A percentile compares a stretch with the other conserved stretches of the same genome.
Evolutionary conservation across 805 yeast species (phyloP).

Genomic region (Yarrowia osloensis): DNA sequence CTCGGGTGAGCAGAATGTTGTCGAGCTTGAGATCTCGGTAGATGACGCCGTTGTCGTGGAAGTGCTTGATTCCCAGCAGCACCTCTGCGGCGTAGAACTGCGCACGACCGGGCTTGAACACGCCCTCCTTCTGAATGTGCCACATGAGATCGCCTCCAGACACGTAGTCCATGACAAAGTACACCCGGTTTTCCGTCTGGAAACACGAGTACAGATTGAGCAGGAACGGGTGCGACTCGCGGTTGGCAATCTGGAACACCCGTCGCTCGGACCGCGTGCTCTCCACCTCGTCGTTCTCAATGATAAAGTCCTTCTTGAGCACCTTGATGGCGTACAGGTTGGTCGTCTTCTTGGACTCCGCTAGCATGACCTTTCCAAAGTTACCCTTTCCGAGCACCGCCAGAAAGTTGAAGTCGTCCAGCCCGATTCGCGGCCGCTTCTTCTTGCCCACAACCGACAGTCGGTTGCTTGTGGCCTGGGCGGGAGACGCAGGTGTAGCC

Average conservation of each 20-base stretch:
- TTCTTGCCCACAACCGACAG: background rate
- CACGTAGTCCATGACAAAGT: conserved; percentile 97
- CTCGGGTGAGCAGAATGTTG: conserved; percentile 82
- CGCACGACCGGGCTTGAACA: conserved; percentile 87
- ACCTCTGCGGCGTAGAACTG: conserved; percentile 98
- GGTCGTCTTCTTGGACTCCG: conserved; percentile 82
- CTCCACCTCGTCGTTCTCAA: conserved; percentile 94
- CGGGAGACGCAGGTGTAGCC: background rate
- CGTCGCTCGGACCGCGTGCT: conserved; percentile 93
- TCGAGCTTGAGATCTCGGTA: conserved; percentile 96
- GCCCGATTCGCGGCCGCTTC: conserved; percentile 55
- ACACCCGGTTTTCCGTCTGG: conserved; percentile 96
- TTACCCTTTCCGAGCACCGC: conserved; percentile 98
- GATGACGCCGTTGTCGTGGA: conserved; percentile 94
- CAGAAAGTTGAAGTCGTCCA: conserved; percentile 90
- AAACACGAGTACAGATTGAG: conserved; percentile 90
- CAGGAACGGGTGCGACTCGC: conserved; percentile 89
- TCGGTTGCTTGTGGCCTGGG: background rate
- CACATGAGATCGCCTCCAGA: conserved; percentile 99
- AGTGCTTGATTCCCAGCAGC: conserved; percentile 81
- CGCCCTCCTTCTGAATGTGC: conserved; percentile 87
- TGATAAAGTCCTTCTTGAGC: conserved; percentile 90
- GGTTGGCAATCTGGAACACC: conserved; percentile 80
- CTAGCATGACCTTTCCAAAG: conserved; percentile 97
- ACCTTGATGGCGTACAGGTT: conserved; percentile 94